These are phyloP conservation scores for Cordyceps cicadae DNA, from an alignment of 2,329 filamentous ascomycete genomes.

Conservation along the genomic window DNA sequence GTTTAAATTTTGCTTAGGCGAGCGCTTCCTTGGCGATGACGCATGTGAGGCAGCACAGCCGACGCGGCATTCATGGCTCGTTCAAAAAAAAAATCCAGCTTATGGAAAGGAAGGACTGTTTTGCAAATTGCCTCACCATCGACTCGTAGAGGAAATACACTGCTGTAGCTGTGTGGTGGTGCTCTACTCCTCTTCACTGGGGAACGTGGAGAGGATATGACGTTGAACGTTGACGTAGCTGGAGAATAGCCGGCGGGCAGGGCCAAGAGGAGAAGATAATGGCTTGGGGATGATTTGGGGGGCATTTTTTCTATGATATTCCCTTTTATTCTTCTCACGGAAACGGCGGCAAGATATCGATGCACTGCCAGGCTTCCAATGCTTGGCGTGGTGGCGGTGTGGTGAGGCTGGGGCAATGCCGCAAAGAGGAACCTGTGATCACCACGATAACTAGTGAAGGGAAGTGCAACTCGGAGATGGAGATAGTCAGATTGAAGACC, in stretches of 20 bases:
- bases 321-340: not conserved
- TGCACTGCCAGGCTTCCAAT: not conserved
- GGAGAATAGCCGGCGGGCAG: not conserved
- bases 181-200: not conserved
- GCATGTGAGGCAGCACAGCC: not conserved
- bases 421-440: not conserved
- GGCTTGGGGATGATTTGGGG: not conserved
- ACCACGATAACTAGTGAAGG: not conserved
- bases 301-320: not conserved
- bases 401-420: not conserved
- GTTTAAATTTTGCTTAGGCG: not conserved
- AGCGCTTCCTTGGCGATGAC: not conserved
- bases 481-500: not conserved
- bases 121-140: not conserved
- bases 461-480: not conserved
- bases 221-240: not conserved
- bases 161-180: not conserved
- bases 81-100: not conserved
- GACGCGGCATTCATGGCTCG: not conserved
- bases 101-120: not conserved
- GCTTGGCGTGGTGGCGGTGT: conserved; percentile 1
- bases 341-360: not conserved
- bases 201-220: not conserved
- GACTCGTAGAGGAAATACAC: not conserved
- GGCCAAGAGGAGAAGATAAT: not conserved